These are phyloP conservation scores for Penicillium occitanis DNA, from an alignment of 2,329 filamentous ascomycete genomes.

Conservation along the genomic window DNA sequence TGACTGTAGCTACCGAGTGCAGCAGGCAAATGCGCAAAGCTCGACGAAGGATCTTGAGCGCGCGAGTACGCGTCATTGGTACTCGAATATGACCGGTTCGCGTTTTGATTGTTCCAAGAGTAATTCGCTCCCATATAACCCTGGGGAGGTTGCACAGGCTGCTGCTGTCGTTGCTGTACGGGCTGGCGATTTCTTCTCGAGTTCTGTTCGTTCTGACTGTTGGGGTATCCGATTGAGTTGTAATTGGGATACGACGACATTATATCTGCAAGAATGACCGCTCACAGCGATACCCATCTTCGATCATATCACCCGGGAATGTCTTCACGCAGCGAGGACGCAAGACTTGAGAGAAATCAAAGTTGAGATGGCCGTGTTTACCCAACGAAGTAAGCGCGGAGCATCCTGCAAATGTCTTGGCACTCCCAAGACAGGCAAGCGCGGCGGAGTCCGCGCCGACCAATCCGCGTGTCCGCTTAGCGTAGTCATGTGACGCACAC, in stretches of 20 bases:
- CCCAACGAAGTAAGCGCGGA: not conserved
- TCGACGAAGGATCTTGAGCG: slow-evolving; percentile 5
- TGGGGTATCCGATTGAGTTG: slow-evolving; percentile 14
- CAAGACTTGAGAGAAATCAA: not conserved
- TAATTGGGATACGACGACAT: slow-evolving; percentile 20
- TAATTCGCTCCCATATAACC: slow-evolving; percentile 18
- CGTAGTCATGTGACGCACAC: slow-evolving; percentile 35
- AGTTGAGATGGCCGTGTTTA: not conserved
- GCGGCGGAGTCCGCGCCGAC: not conserved
- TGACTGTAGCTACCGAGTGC: slow-evolving; percentile 5
- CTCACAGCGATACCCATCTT: not conserved
- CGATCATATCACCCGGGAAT: not conserved
- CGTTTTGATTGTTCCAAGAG: slow-evolving; percentile 17
- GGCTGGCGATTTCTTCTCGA: slow-evolving; percentile 13
- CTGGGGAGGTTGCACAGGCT: slow-evolving; percentile 6
- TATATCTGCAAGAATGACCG: not conserved
- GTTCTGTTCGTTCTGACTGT: slow-evolving; percentile 15
- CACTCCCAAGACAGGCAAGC: not conserved
- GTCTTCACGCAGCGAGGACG: not conserved
- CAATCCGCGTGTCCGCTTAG: slow-evolving; percentile 27
- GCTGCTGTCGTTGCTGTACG: slow-evolving; percentile 11
- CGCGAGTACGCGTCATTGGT: slow-evolving; percentile 15
- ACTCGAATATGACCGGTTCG: not conserved
- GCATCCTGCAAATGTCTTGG: not conserved
- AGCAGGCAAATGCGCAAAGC: slow-evolving; percentile 10